Percentiles rank a stretch among this genome's conserved stretches.
Conservation (phyloP, 257 asterid genomes). For the Solanum infundibuliforme region DNA sequence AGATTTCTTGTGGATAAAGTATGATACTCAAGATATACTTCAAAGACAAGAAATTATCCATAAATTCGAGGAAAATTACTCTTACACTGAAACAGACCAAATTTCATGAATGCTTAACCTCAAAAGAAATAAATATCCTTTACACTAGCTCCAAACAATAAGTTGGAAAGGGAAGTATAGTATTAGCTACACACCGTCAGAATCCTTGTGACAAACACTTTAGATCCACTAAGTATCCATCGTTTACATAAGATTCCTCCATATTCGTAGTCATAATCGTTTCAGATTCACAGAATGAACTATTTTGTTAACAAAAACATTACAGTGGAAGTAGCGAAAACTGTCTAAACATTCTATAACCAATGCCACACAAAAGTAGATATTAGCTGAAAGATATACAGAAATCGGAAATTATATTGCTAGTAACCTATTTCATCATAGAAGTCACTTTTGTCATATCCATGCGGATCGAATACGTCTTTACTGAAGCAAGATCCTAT, state of each 20-base stretch:
- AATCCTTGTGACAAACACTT: neutral
- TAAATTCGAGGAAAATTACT: neutral
- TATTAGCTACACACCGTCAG: neutral
- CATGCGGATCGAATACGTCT: slow-evolving; percentile 96
- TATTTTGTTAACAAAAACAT: neutral
- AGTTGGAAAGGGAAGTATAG: neutral
- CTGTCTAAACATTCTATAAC: neutral
- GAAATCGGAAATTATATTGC: neutral
- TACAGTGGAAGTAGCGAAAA: neutral
- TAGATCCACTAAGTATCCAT: neutral
- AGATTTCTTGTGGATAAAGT: neutral
- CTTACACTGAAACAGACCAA: neutral
- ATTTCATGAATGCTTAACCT: neutral
- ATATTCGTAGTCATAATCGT: neutral
- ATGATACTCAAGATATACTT: neutral
- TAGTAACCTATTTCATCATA: slow-evolving; percentile 77
- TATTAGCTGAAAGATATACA: neutral
- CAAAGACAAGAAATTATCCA: neutral
- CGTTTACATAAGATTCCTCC: neutral
- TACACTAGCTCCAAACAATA: neutral
- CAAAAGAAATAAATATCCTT: neutral
- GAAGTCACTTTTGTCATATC: slow-evolving; percentile 86
- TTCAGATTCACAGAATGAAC: neutral
- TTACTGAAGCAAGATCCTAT: slow-evolving; percentile 90
- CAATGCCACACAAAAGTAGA: neutral